phyloP scores from a whole-genome alignment of 129 eudicot species.

The Artemisia argyi region DNA sequence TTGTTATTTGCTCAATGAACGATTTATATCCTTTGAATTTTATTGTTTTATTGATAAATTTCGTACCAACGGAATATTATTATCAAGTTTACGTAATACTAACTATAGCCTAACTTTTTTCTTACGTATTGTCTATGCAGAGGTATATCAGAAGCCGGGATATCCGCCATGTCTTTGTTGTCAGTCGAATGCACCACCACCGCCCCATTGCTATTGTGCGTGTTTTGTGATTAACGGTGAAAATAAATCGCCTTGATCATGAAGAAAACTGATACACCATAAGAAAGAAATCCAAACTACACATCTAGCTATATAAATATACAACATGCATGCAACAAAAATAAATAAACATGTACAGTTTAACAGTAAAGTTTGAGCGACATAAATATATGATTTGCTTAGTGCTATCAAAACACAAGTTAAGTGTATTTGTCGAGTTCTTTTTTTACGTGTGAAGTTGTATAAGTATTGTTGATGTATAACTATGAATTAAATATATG shows the following conservation, averaged over 20 bases:
- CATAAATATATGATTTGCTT: too few species aligned
- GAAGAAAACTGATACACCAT: background rate
- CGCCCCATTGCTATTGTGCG: conserved; percentile 31
- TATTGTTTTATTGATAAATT: background rate
- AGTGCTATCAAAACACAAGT: too few species aligned
- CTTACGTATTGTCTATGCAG: conserved; percentile 17
- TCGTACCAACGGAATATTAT: too few species aligned
- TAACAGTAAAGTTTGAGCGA: too few species aligned
- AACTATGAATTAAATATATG: too few species aligned
- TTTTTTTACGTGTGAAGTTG: too few species aligned
- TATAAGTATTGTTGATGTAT: too few species aligned
- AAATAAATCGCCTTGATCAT: conserved; percentile 16
- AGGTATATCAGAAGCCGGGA: conserved; percentile 17
- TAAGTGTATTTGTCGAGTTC: too few species aligned
- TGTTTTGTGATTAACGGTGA: conserved; percentile 20
- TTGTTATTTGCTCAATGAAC: background rate
- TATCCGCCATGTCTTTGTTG: conserved; percentile 35
- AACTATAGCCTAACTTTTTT: background rate
- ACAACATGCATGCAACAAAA: background rate
- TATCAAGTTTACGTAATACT: too few species aligned
- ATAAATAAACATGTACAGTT: background rate
- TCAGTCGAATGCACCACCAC: conserved; percentile 33
- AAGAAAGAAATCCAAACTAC: background rate
- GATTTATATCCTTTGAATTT: background rate
- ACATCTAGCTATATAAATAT: background rate